These are phyloP conservation scores for Anthracocystis walkeri DNA, from an alignment of 1,284 basidiomycete species.

Conservation along the genomic window DNA sequence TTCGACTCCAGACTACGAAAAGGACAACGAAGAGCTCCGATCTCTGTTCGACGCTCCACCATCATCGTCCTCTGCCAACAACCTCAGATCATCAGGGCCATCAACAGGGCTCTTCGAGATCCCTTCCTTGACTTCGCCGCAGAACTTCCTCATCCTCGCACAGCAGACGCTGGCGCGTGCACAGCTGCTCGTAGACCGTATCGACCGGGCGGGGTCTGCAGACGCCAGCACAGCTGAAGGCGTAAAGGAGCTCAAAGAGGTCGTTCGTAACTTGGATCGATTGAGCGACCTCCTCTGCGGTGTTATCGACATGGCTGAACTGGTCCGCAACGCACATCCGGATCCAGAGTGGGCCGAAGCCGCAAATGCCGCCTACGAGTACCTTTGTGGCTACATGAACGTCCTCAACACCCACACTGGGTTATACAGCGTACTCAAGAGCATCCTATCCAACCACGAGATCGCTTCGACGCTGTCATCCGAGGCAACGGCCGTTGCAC, in stretches of 20 bases:
- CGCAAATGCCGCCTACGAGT: conserved; percentile 89
- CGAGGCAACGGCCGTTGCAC: conserved; percentile 76
- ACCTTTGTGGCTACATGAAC: conserved; percentile 96
- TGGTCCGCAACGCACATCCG: conserved; percentile 92
- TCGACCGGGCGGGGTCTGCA: conserved; percentile 50
- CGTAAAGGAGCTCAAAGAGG: conserved; percentile 50
- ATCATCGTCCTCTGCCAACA: conserved; percentile 39
- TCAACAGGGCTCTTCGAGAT: conserved; percentile 61
- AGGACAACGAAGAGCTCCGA: conserved; percentile 47
- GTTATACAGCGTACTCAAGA: conserved; percentile 75
- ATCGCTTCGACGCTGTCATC: conserved; percentile 64
- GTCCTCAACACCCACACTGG: conserved; percentile 94
- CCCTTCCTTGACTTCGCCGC: conserved; percentile 56
- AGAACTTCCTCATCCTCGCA: conserved; percentile 57
- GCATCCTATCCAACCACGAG: conserved; percentile 68
- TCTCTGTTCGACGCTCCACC: conserved; percentile 55
- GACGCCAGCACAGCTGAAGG: conserved; percentile 25
- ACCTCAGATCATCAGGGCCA: conserved; percentile 20
- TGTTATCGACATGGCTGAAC: conserved; percentile 94
- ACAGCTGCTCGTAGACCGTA: conserved; percentile 66
- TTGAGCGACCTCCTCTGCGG: conserved; percentile 94
- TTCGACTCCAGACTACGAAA: conserved; percentile 32
- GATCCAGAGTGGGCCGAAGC: conserved; percentile 83
- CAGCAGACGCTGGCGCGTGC: conserved; percentile 61
- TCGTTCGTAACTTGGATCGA: conserved; percentile 76